These are phyloP conservation scores for Zasmidium angulare DNA, from an alignment of 2,329 filamentous ascomycete genomes.

Conservation along the genomic window DNA sequence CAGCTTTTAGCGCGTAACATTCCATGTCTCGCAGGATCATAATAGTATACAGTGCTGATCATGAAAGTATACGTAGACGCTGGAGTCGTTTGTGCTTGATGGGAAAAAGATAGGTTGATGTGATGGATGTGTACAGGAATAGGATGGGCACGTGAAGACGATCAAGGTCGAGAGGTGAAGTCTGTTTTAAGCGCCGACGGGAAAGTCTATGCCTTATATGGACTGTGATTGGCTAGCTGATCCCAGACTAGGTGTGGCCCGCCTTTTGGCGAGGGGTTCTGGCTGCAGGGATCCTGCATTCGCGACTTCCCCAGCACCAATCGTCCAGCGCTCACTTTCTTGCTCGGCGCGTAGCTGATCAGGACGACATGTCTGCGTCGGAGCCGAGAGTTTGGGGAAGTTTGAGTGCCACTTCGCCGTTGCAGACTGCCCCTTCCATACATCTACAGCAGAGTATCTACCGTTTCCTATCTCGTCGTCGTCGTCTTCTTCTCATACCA, in stretches of 20 bases:
- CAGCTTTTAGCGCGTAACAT: constrained; percentile 1
- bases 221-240: not conserved
- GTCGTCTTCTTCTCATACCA: not conserved
- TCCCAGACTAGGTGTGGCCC: not conserved
- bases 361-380: constrained; percentile 4
- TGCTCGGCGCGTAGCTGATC: constrained; percentile 15
- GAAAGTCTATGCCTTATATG: not conserved
- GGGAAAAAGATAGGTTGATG: not conserved
- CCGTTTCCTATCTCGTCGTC: constrained; percentile 2
- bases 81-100: not conserved
- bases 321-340: constrained; percentile 14
- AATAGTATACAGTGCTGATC: not conserved
- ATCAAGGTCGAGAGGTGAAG: not conserved
- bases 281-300: constrained; percentile 5
- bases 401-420: not conserved
- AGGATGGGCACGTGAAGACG: not conserved
- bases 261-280: not conserved
- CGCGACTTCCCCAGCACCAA: constrained; percentile 10
- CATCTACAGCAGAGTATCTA: constrained; percentile 1
- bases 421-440: not conserved
- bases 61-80: not conserved
- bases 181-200: not conserved
- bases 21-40: not conserved
- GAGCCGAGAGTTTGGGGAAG: constrained; percentile 14
- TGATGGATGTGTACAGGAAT: no score